Percentiles rank a stretch among this genome's conserved stretches.
phyloP scores from a whole-genome alignment of 1,284 basidiomycete genomes.

The Marasmius tenuissimus region DNA sequence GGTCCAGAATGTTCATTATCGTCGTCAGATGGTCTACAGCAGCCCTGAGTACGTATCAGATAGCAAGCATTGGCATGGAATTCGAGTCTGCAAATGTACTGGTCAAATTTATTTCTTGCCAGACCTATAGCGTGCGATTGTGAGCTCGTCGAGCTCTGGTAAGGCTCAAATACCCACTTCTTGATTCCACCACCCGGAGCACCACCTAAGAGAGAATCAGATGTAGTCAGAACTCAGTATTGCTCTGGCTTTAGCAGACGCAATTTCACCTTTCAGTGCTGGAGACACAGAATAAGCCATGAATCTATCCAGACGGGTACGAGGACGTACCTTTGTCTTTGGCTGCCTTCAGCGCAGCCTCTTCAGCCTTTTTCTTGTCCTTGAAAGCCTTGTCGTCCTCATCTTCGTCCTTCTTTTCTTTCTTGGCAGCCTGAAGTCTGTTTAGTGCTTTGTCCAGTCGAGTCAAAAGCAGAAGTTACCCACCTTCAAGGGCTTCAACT shows the following conservation, averaged over 20 bases:
- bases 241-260: too few species aligned
- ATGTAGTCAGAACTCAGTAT: neutral
- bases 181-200: slow-evolving; percentile 76
- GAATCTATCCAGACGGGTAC: neutral
- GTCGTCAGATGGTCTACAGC: too few species aligned
- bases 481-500: slow-evolving; percentile 75
- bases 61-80: too few species aligned
- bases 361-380: slow-evolving; percentile 71
- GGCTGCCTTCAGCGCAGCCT: slow-evolving; percentile 66
- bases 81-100: too few species aligned
- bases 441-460: neutral
- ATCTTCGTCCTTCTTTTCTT: slow-evolving; percentile 69
- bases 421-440: slow-evolving; percentile 65
- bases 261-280: slow-evolving; percentile 60
- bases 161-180: slow-evolving; percentile 54
- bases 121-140: slow-evolving; percentile 42
- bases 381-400: slow-evolving; percentile 74
- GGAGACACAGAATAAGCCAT: slow-evolving; percentile 10
- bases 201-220: slow-evolving; percentile 45
- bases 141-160: neutral
- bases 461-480: neutral
- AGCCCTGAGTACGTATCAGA: too few species aligned
- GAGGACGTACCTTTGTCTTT: slow-evolving; percentile 58
- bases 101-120: slow-evolving; percentile 59
- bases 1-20: too few species aligned